Evolutionary conservation across 169 alveolate species (phyloP), one percentile per base, ranked within the genome.

Genomic region (Eimeria sp.): DNA sequence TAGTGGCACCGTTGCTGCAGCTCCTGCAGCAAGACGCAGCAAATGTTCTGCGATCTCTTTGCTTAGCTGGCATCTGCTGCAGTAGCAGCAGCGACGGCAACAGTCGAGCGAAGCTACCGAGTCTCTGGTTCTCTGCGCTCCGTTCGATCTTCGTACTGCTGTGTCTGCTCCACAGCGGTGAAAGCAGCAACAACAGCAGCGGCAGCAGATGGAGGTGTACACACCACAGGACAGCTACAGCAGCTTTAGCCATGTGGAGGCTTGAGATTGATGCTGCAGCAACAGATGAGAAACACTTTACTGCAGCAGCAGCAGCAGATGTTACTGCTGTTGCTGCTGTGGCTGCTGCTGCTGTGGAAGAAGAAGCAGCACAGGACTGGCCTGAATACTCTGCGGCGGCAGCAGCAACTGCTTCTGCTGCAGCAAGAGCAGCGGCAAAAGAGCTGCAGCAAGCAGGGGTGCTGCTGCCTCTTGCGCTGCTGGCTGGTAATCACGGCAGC

Each of bases 1-100:
- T 80, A 20, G 89, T 43, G 9, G 89, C 89, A 7, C 89, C 89
- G 67, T 40, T 80, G 34, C 89, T 80, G 89, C 70, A 80, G 89
- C 40, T 80, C 67, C 65, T 80, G 89, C 61, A 80, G 61, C 67
- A 45, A 49, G 58, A 80, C 45, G 61, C 89, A 22, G n/a, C 89
- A 80, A 80, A n/a, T 34, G 89, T 80, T 11, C 13, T 80, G 25
- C 30, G 34, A 65, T 65, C 89, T 1, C 89, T 80, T 43, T 80
- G 70, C 70, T 65, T 54, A 43, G 89, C 89, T 18, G 89, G 89
- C 30, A 20, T 45, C 25, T 9, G 67, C 67, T 80, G 89, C 89
- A 80, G 89, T 70, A 49, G 89, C 89, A 80, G 65, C 89, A 47
- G 61, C 54, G 1, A 58, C 43, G 25, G 86, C 86, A 75, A 45